Evolutionary conservation across 192 early-diverging fungal genomes (phyloP), one percentile per base, ranked within the genome.

Genomic region (Gaertneriomyces sp.): DNA sequence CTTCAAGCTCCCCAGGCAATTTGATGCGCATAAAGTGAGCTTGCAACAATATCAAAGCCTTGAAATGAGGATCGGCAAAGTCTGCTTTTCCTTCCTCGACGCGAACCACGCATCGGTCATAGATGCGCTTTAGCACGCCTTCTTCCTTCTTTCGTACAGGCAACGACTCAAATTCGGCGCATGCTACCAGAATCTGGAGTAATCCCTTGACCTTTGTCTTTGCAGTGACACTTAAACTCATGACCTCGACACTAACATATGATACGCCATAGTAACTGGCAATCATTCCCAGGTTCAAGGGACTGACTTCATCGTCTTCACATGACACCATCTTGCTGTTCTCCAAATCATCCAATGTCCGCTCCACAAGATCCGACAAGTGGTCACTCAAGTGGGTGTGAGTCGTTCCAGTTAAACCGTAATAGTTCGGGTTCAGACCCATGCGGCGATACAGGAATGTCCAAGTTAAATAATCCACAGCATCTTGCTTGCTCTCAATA

Each of bases 381-480:
- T 93, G 90, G 59, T 93, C 93, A 12, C 90, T 92, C 49, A 99
- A 74, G 62, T 97, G 93, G 49, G 90, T 84, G 70, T 92, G 92
- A 6, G 87, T 85, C 2, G 87, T 84, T 1, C 94, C 94, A 63
- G 91, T 88, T 49, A 99, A 68, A 14, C 89, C 89, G 64, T 74
- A 74, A 77, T 94, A 99, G 71, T 98, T 98, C 7, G 97, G 97
- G 74, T 99, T 99, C 70, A 93, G 84, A 8, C 90, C 82, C 87
- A 99, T 87, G 25, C 97, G 87, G 50, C 97, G 89, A 81, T 98
- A 99, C 57, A 98, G 69, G 79, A 98, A 92, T 38, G 96, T 94
- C 97, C 97, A 99, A 0, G 97, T 99, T 58, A 99, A 76, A 60
- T 98, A 99, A 61, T 99, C 97, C 1, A 99, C 93, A 0, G 97